These are phyloP conservation scores for Lactarius sp. DNA, from an alignment of 768 basidiomycete genomes.

Conservation along the genomic window DNA sequence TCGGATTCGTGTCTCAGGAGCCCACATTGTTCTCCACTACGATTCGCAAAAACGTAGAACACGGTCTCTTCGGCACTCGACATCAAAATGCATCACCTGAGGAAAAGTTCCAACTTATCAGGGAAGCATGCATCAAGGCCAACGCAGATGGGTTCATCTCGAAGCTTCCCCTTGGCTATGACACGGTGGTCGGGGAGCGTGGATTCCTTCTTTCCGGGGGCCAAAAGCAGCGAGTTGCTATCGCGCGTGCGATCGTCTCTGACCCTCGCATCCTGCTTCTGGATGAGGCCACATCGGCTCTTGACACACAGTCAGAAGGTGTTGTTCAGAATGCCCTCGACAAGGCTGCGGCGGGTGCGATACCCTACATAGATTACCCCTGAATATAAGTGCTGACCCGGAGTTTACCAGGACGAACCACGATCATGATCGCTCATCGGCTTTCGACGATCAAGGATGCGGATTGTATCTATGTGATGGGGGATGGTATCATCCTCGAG, in stretches of 20 bases:
- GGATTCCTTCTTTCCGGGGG: slow-evolving; percentile 48
- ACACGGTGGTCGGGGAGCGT: slow-evolving; percentile 47
- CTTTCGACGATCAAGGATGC: slow-evolving; percentile 40
- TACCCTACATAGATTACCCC: not conserved
- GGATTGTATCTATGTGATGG: slow-evolving; percentile 41
- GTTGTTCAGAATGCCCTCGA: slow-evolving; percentile 51
- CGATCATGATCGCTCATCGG: slow-evolving; percentile 34
- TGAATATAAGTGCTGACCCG: not conserved
- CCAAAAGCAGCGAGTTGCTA: slow-evolving; percentile 51
- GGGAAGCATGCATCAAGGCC: slow-evolving; percentile 45
- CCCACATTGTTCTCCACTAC: slow-evolving; percentile 46
- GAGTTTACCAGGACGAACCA: slow-evolving; percentile 29
- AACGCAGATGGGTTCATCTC: slow-evolving; percentile 49
- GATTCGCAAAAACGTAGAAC: slow-evolving; percentile 43
- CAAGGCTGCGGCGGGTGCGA: slow-evolving; percentile 37
- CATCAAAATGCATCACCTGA: slow-evolving; percentile 39
- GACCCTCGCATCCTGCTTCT: slow-evolving; percentile 47
- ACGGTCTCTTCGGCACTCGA: slow-evolving; percentile 46
- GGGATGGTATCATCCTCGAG: slow-evolving; percentile 41
- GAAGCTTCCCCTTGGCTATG: slow-evolving; percentile 46
- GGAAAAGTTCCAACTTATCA: slow-evolving; percentile 42
- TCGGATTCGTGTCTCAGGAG: slow-evolving; percentile 50
- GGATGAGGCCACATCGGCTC: slow-evolving; percentile 46
- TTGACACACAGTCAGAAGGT: slow-evolving; percentile 48
- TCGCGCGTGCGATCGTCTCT: slow-evolving; percentile 46